Percentiles rank a stretch among this genome's conserved stretches.
Evolutionary conservation across 75 land plant genomes (phyloP).

Genomic region (Azolla pinnata): DNA sequence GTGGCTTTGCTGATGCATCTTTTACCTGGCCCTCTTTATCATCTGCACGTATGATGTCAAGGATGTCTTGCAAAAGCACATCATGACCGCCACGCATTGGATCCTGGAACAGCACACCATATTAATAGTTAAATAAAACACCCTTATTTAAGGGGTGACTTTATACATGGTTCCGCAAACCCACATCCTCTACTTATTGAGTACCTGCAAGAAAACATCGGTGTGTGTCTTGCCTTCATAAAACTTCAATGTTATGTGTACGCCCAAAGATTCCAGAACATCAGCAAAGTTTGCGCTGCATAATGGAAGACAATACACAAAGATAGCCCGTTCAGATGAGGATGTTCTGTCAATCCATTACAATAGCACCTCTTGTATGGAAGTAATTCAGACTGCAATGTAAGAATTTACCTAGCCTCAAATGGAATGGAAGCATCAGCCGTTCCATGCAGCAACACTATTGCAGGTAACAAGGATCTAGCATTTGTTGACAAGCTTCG

Average conservation of each 20-base stretch:
- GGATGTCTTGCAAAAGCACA: slow-evolving; percentile 59
- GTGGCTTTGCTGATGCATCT: slow-evolving; percentile 34
- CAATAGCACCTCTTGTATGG: too few relatives aligned
- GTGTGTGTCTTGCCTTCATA: slow-evolving; percentile 32
- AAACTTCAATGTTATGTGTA: slow-evolving; percentile 7
- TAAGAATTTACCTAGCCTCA: slow-evolving; percentile 67
- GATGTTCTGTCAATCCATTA: too few relatives aligned
- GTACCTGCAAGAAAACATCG: slow-evolving; percentile 28
- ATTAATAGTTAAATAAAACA: not conserved
- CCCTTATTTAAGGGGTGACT: not conserved
- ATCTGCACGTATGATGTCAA: slow-evolving; percentile 53
- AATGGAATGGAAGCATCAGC: slow-evolving; percentile 85
- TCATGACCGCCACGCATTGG: slow-evolving; percentile 91
- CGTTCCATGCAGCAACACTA: slow-evolving; percentile 75
- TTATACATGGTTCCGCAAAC: not conserved
- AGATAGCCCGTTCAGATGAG: too few relatives aligned
- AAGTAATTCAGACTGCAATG: too few relatives aligned
- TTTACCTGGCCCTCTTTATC: slow-evolving; percentile 41
- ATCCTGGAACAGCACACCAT: slow-evolving; percentile 41
- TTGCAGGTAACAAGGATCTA: slow-evolving; percentile 58
- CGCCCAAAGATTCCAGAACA: slow-evolving; percentile 17
- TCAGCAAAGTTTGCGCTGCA: slow-evolving; percentile 26
- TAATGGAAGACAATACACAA: slow-evolving; percentile 1
- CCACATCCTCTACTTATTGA: not conserved
- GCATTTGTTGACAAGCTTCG: slow-evolving; percentile 38